Conservation (phyloP, 2,329 filamentous ascomycete species). For the Exserohilum rostratum region DNA sequence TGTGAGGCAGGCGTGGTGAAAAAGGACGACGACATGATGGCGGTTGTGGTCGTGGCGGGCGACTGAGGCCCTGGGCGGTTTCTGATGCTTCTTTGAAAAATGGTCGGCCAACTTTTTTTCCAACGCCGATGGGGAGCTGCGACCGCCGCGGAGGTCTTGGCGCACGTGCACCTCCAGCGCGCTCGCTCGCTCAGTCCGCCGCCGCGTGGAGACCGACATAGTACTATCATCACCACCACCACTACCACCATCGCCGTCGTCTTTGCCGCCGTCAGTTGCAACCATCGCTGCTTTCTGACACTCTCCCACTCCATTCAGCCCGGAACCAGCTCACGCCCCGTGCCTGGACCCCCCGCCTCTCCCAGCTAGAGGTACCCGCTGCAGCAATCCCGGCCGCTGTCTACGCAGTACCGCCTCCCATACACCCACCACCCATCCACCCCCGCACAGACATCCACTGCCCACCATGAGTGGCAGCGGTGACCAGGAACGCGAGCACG, state of each 20-base stretch:
- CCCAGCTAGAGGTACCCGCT: background rate
- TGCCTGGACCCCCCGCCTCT: background rate
- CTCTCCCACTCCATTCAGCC: background rate
- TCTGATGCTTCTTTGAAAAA: slow-evolving; percentile 16
- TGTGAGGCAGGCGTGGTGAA: slow-evolving; percentile 87
- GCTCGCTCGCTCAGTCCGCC: background rate
- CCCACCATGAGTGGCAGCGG: slow-evolving; percentile 45
- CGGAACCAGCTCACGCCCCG: background rate
- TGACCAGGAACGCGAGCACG: slow-evolving; percentile 59
- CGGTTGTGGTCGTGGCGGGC: slow-evolving; percentile 9
- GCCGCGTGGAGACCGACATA: background rate
- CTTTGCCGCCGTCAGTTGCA: background rate
- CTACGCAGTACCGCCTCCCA: background rate
- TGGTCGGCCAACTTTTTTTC: slow-evolving; percentile 41
- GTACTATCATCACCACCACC: background rate
- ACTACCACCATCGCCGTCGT: background rate
- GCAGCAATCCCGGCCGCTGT: background rate
- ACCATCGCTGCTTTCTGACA: background rate
- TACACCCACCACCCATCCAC: slow-evolving; percentile 7
- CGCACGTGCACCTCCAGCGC: slow-evolving; percentile 9
- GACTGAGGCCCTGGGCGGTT: background rate
- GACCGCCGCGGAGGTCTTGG: slow-evolving; percentile 12
- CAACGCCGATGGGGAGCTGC: slow-evolving; percentile 28
- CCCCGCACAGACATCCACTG: background rate
- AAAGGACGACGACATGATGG: slow-evolving; percentile 78